Evolutionary conservation across 768 basidiomycete species (phyloP).

Genomic region (Kwoniella europaea): DNA sequence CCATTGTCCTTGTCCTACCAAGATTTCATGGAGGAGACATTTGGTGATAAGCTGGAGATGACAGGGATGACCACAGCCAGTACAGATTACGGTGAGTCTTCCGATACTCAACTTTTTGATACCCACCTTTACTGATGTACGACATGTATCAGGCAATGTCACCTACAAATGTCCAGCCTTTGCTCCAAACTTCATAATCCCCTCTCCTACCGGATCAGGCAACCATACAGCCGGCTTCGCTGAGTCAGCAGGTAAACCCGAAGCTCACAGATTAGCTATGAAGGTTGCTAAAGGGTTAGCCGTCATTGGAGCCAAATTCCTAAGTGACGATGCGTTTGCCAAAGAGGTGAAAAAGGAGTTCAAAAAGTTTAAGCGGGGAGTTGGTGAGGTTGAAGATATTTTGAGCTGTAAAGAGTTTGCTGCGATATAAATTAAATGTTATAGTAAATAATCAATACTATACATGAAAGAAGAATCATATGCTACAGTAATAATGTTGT

Average conservation of each 20-base stretch:
- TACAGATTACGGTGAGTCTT: constrained; percentile 33
- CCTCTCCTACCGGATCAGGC: constrained; percentile 23
- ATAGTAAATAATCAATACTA: too few relatives aligned
- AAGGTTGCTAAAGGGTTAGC: constrained; percentile 32
- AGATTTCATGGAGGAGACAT: constrained; percentile 32
- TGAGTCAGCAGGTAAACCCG: constrained; percentile 35
- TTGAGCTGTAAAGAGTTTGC: neutral
- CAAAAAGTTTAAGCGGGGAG: constrained; percentile 29
- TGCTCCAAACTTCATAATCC: constrained; percentile 25
- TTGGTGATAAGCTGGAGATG: constrained; percentile 27
- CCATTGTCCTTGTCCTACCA: constrained; percentile 26
- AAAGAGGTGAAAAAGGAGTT: constrained; percentile 34
- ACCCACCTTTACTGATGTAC: constrained; percentile 2
- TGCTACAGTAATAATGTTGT: too few relatives aligned
- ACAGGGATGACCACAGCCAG: constrained; percentile 30
- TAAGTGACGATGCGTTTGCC: constrained; percentile 30
- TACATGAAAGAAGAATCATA: neutral
- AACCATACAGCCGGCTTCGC: constrained; percentile 51
- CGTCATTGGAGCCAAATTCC: constrained; percentile 30
- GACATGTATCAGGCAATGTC: constrained; percentile 14
- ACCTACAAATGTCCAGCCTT: constrained; percentile 21
- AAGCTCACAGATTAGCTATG: constrained; percentile 48
- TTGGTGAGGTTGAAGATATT: constrained; percentile 14
- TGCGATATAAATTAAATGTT: neutral
- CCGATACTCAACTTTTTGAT: too few relatives aligned